Conservation (phyloP, 2,329 filamentous ascomycete genomes). For the Colletotrichum scovillei region DNA sequence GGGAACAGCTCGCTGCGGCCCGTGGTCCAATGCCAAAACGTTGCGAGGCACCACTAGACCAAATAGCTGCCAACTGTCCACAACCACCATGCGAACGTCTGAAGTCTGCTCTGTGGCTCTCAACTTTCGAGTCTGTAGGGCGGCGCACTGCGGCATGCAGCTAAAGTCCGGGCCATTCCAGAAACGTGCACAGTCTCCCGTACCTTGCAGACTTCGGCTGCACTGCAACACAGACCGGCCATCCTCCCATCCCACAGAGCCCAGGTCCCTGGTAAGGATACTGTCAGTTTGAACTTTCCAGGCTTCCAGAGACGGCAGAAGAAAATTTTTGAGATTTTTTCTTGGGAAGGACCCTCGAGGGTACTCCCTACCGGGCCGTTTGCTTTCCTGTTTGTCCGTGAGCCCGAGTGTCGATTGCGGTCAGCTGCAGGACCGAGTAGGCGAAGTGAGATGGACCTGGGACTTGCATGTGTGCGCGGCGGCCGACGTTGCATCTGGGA, state of each 20-base stretch:
- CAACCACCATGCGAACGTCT: slow-evolving; percentile 11
- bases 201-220: slow-evolving; percentile 33
- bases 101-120: background rate
- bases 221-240: slow-evolving; percentile 26
- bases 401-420: background rate
- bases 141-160: slow-evolving; percentile 7
- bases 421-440: slow-evolving; percentile 5
- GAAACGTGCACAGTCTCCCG: slow-evolving; percentile 30
- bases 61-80: slow-evolving; percentile 2
- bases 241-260: slow-evolving; percentile 18
- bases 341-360: background rate
- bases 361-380: background rate
- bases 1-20: background rate
- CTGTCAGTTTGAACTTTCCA: background rate
- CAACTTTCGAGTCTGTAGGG: background rate
- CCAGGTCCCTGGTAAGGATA: slow-evolving; percentile 30
- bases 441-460: background rate
- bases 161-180: slow-evolving; percentile 25
- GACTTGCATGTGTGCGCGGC: background rate
- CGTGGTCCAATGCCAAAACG: slow-evolving; percentile 15
- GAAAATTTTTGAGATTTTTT: background rate
- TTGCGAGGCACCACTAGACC: slow-evolving; percentile 13
- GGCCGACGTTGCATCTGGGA: slow-evolving; percentile 22
- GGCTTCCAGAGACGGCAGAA: background rate
- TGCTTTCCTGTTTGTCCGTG: slow-evolving; percentile 1